Conservation (phyloP, 2,329 filamentous ascomycete genomes). For the Aspergillus sp. region DNA sequence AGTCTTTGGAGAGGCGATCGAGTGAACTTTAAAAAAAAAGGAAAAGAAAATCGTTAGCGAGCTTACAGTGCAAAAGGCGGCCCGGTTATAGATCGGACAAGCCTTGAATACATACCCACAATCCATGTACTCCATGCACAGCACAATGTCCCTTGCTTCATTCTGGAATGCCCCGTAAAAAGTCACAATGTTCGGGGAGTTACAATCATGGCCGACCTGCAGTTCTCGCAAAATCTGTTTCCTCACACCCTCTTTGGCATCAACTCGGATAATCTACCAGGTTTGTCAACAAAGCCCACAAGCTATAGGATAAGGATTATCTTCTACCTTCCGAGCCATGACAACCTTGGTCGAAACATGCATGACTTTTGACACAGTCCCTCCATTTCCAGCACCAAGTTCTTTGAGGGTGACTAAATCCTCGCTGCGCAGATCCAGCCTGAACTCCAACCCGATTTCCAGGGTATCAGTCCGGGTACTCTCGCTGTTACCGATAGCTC, state of each 20-base stretch:
- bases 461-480: constrained; percentile 68
- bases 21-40: constrained; percentile 63
- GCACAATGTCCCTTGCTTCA: constrained; percentile 94
- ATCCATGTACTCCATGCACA: constrained; percentile 99
- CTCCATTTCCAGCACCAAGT: constrained; percentile 91
- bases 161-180: constrained; percentile 98
- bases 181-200: constrained; percentile 93
- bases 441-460: constrained; percentile 97
- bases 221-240: constrained; percentile 96
- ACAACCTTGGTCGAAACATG: constrained; percentile 91
- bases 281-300: constrained; percentile 8
- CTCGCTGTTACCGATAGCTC: constrained; percentile 58
- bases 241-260: constrained; percentile 94
- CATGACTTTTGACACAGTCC: constrained; percentile 96
- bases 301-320: constrained; percentile 2
- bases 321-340: constrained; percentile 93
- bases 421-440: constrained; percentile 85
- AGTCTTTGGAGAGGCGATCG: constrained; percentile 89
- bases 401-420: constrained; percentile 93
- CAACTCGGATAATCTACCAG: constrained; percentile 86
- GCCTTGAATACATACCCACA: constrained; percentile 74
- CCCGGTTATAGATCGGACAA: not conserved
- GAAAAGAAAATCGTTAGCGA: constrained; percentile 21
- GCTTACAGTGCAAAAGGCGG: constrained; percentile 3
- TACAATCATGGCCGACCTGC: constrained; percentile 97